Conservation (phyloP, 1,284 basidiomycete genomes). For the Apiotrichum gracile region DNA sequence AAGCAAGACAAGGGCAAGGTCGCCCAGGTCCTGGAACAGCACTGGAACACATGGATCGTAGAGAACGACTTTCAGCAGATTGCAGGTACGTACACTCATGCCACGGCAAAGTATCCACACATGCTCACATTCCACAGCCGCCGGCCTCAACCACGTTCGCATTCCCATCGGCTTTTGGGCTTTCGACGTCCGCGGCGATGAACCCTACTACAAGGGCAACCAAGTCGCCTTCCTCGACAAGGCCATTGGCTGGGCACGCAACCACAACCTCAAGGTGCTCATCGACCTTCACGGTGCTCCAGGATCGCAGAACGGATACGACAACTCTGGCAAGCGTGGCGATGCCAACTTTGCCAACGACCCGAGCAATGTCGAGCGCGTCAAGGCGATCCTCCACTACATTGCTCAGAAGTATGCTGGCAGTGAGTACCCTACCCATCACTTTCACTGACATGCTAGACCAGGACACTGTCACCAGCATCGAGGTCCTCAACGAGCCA, state of each 20-base stretch:
- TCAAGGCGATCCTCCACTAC: constrained; percentile 48
- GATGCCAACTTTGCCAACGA: constrained; percentile 65
- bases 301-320: constrained; percentile 70
- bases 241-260: constrained; percentile 71
- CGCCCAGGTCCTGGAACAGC: constrained; percentile 43
- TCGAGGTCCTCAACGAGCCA: constrained; percentile 58
- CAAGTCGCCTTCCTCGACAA: constrained; percentile 50
- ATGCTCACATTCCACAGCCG: constrained; percentile 35
- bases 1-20: no score
- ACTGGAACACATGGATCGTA: constrained; percentile 55
- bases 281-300: constrained; percentile 65
- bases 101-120: background rate
- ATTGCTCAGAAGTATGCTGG: constrained; percentile 6
- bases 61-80: constrained; percentile 78
- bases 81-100: constrained; percentile 51
- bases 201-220: constrained; percentile 58
- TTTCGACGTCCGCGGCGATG: constrained; percentile 66
- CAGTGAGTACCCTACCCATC: no score
- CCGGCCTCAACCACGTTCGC: constrained; percentile 72
- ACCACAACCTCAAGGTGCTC: constrained; percentile 71
- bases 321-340: constrained; percentile 72
- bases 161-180: constrained; percentile 82
- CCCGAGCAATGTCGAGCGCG: constrained; percentile 60
- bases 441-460: constrained; percentile 26
- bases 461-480: constrained; percentile 58